Base-by-base conservation (phyloP, 495 filamentous ascomycete species). In the Aspergillus leporis region DNA sequence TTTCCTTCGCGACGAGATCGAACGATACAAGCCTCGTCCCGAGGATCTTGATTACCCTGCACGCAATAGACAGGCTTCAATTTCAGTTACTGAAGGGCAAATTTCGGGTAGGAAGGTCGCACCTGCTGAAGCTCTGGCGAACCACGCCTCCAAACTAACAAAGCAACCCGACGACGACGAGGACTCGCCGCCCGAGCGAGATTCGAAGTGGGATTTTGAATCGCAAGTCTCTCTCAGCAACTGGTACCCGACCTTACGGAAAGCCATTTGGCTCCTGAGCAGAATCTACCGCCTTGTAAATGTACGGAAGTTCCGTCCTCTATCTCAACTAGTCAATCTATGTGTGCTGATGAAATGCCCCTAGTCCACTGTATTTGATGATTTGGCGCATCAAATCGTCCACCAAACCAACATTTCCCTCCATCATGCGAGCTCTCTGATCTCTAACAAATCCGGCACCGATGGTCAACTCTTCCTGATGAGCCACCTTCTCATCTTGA, bases 401-500 rank as follows among this genome's bases (percentile, higher is more conserved):
- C 88, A 91, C 66, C 82, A 86, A 66, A 91, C 88, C 21, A 90
- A 81, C 13, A 49, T 76, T 41, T 90, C 87, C n/a, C 85, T 91
- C 36, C 73, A 84, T 55, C 66, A 69, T 52, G 80, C 81, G 45
- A 75, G 77, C 53, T 68, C 66, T 43, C 73, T 76, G 14, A 81
- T 90, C 28, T 68, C 72, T 45, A 80, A 70, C 70, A 86, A 82
- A 64, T 84, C 80, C 6, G 78, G 80, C 16, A 76, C 77, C 6
- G 90, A 94, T 70, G 83, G 85, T 0, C 87, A 92, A 61, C 82
- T 97, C 31, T 97, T 97, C 73, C 84, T 95, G 60, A 87, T 97
- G 73, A 92, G 91, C 62, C 93, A 97, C 68, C 81, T 97, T 3
- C 87, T 96, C 40, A 85, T 95, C 59, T 84, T 97, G 12, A 96